These are phyloP conservation scores for Cystobasidium pallidum DNA, from an alignment of 1,284 basidiomycete genomes.

Conservation along the genomic window DNA sequence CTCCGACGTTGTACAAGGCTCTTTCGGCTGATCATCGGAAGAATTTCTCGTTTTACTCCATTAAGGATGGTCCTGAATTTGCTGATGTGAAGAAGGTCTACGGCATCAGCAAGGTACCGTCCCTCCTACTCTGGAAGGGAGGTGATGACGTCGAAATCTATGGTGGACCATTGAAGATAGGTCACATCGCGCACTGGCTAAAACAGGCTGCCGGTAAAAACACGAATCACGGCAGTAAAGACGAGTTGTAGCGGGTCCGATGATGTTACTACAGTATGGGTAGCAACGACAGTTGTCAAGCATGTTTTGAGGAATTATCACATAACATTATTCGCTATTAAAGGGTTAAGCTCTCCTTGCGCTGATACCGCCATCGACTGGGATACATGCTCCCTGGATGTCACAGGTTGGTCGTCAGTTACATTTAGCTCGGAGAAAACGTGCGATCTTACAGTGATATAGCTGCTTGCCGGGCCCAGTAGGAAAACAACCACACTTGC, in stretches of 20 bases:
- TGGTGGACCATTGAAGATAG: slow-evolving; percentile 34
- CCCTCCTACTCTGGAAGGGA: slow-evolving; percentile 40
- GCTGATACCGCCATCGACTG: slow-evolving; percentile 38
- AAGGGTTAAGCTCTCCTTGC: slow-evolving; percentile 19
- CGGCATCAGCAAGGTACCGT: slow-evolving; percentile 40
- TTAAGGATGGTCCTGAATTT: slow-evolving; percentile 44
- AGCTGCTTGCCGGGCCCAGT: slow-evolving; percentile 31
- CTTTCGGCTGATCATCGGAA: slow-evolving; percentile 52
- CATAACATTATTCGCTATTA: background rate
- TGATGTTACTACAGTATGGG: background rate
- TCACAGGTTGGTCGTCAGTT: background rate
- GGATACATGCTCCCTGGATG: slow-evolving; percentile 30
- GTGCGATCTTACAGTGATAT: slow-evolving; percentile 27
- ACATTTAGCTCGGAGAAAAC: background rate
- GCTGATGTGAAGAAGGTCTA: slow-evolving; percentile 26
- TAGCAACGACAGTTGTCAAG: background rate
- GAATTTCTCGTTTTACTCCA: slow-evolving; percentile 49
- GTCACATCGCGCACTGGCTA: slow-evolving; percentile 40
- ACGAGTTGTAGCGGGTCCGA: background rate
- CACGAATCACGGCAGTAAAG: slow-evolving; percentile 20
- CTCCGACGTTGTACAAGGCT: slow-evolving; percentile 53
- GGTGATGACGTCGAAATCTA: slow-evolving; percentile 31
- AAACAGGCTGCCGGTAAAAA: slow-evolving; percentile 27
- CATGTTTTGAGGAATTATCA: background rate
- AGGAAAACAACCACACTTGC: slow-evolving; percentile 33